Conservation (phyloP, 2,329 filamentous ascomycete genomes). For the Pezicula radicicola region DNA sequence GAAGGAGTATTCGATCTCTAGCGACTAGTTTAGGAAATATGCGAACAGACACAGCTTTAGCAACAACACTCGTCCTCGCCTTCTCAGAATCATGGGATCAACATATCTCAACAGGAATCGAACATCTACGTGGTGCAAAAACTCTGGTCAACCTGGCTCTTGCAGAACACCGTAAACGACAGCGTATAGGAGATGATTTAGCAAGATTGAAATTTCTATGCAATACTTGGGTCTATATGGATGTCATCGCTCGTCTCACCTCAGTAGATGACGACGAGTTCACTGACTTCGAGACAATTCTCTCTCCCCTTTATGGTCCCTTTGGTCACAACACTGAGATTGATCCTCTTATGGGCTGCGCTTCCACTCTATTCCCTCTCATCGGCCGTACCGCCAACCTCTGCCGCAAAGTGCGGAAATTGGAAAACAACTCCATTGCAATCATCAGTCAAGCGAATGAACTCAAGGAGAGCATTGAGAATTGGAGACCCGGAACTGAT, state of each 20-base stretch:
- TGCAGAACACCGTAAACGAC: conserved; percentile 38
- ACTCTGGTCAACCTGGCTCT: conserved; percentile 60
- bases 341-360: conserved; percentile 71
- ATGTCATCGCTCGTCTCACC: conserved; percentile 67
- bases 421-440: conserved; percentile 49
- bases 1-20: conserved; percentile 57
- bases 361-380: conserved; percentile 63
- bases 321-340: conserved; percentile 42
- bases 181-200: conserved; percentile 43
- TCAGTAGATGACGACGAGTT: conserved; percentile 49
- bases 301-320: conserved; percentile 37
- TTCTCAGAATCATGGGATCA: conserved; percentile 72
- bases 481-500: conserved; percentile 49
- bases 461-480: conserved; percentile 56
- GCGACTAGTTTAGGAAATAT: conserved; percentile 60
- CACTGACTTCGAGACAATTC: conserved; percentile 48
- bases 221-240: conserved; percentile 73
- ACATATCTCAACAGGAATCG: conserved; percentile 65
- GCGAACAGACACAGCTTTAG: conserved; percentile 61
- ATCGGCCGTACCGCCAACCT: conserved; percentile 65
- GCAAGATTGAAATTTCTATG: conserved; percentile 62
- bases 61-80: conserved; percentile 66
- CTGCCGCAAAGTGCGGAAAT: conserved; percentile 58
- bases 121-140: conserved; percentile 66
- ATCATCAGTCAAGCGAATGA: conserved; percentile 61